Evolutionary conservation across 345 rosid species (phyloP).

Genomic region (Linum usitatissimum): DNA sequence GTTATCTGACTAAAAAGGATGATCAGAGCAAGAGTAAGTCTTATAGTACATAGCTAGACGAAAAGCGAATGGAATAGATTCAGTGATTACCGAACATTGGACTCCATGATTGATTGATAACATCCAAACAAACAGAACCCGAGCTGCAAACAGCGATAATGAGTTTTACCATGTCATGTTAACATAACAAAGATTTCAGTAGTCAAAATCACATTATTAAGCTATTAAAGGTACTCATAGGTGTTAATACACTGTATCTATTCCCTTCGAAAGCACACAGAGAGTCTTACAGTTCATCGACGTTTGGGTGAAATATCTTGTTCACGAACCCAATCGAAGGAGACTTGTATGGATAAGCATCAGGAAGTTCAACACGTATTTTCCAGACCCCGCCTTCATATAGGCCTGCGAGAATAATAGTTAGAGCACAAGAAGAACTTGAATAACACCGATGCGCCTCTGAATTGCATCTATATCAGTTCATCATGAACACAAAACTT

Average conservation of each 20-base stretch:
- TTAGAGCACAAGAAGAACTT: not conserved
- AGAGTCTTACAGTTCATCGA: slow-evolving; percentile 51
- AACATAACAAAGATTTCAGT: no score
- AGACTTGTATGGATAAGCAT: slow-evolving; percentile 69
- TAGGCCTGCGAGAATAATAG: slow-evolving; percentile 34
- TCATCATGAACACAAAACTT: no score
- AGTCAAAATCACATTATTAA: no score
- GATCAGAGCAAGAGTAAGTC: no score
- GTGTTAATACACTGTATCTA: no score
- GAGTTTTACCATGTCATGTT: not conserved
- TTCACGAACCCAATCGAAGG: slow-evolving; percentile 64
- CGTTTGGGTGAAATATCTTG: slow-evolving; percentile 74
- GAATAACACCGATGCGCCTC: not conserved
- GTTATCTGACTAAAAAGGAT: no score
- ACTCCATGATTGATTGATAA: slow-evolving; percentile 73
- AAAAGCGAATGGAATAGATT: no score
- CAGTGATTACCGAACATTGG: slow-evolving; percentile 59
- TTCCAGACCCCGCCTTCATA: slow-evolving; percentile 73
- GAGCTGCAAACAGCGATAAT: slow-evolving; percentile 31
- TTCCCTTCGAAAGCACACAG: no score
- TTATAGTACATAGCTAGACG: no score
- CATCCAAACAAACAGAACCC: slow-evolving; percentile 67
- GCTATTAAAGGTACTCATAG: no score
- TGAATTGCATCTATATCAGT: no score
- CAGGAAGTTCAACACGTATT: slow-evolving; percentile 65